These are phyloP conservation scores for Diplodia scrobiculata DNA, from an alignment of 2,329 filamentous ascomycete genomes.

Conservation along the genomic window DNA sequence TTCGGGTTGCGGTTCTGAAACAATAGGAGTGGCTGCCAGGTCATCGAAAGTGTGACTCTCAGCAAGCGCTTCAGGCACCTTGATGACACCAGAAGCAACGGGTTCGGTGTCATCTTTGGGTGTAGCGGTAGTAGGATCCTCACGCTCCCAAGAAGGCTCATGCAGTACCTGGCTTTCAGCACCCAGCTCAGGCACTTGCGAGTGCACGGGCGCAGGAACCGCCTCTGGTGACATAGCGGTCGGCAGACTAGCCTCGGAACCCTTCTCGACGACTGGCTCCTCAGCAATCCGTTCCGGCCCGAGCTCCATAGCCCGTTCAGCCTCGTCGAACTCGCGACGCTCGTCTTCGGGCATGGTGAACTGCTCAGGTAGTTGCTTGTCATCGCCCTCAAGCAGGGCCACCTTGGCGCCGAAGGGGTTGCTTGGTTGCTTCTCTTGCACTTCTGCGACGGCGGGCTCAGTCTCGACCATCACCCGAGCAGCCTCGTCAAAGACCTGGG, in stretches of 20 bases:
- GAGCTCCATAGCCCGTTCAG: not conserved
- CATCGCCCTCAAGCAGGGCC: not conserved
- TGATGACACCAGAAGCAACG: not conserved
- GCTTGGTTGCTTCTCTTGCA: not conserved
- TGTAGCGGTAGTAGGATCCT: not conserved
- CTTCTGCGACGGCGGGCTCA: not conserved
- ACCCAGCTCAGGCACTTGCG: not conserved
- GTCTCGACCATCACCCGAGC: not conserved
- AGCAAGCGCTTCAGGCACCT: too few relatives aligned
- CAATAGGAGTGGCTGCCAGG: not conserved
- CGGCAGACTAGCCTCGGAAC: not conserved
- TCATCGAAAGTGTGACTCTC: not conserved
- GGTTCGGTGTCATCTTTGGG: not conserved
- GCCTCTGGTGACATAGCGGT: not conserved
- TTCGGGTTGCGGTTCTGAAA: not conserved
- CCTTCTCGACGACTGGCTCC: not conserved
- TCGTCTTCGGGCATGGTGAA: not conserved
- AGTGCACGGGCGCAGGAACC: not conserved
- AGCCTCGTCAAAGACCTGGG: not conserved
- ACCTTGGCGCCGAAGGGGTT: not conserved
- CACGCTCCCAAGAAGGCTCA: not conserved
- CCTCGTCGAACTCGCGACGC: not conserved
- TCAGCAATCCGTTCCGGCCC: not conserved
- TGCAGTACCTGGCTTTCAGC: not conserved
- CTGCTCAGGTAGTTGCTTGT: not conserved